Evolutionary conservation across 768 basidiomycete genomes (phyloP).

Genomic region (Calocybe gangraenosa): DNA sequence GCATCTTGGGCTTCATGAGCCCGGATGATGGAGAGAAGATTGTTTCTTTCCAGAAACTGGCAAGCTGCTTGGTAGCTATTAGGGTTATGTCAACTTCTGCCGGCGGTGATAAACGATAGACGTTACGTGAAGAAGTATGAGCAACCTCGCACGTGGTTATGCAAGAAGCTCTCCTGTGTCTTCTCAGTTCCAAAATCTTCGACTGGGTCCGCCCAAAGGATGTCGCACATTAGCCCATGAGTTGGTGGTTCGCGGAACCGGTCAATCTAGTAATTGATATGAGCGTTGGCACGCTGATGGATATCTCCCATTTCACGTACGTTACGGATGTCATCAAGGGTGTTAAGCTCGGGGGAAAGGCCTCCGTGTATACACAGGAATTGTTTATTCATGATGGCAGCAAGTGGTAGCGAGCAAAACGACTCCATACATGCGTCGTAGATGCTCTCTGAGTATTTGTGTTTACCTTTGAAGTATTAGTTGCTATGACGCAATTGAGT

Average conservation of each 20-base stretch:
- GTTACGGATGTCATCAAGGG: conserved; percentile 88
- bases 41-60: conserved; percentile 95
- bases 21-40: conserved; percentile 92
- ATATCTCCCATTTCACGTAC: conserved; percentile 40
- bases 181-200: conserved; percentile 98
- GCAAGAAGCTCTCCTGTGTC: conserved; percentile 84
- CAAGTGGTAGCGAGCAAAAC: conserved; percentile 92
- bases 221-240: conserved; percentile 96
- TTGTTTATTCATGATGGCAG: conserved; percentile 99
- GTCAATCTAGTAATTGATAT: conserved; percentile 61
- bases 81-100: conserved; percentile 6
- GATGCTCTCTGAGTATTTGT: conserved; percentile 95
- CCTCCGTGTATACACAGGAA: conserved; percentile 99
- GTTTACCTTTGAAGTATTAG: conserved; percentile 64
- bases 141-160: conserved; percentile 96
- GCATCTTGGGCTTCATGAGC: conserved; percentile 99
- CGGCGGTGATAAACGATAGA: too few species aligned
- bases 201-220: conserved; percentile 96
- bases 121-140: conserved; percentile 80
- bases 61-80: conserved; percentile 92
- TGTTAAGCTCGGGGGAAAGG: conserved; percentile 90
- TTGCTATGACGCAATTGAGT: not conserved
- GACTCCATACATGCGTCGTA: conserved; percentile 99
- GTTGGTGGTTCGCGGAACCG: conserved; percentile 99
- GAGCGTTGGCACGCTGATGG: not conserved